These are phyloP conservation scores for Colletotrichum musicola DNA, from an alignment of 2,329 filamentous ascomycete species.

Conservation along the genomic window DNA sequence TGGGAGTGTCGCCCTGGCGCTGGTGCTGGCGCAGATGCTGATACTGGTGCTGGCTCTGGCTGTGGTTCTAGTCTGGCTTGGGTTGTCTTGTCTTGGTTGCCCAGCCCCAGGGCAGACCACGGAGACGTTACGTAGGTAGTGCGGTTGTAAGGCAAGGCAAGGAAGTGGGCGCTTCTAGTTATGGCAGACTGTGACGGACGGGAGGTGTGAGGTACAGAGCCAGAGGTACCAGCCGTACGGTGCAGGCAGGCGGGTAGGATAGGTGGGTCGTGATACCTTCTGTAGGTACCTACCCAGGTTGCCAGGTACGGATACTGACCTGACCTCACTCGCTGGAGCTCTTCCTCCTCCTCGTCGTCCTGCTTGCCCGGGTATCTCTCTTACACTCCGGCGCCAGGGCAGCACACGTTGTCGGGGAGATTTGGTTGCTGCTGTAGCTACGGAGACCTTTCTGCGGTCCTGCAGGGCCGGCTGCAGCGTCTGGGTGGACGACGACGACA, in stretches of 20 bases:
- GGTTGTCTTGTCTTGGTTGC: conserved; percentile 17
- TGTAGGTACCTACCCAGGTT: no score
- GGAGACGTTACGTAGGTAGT: conserved; percentile 39
- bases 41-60: no score
- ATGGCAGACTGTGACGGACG: neutral
- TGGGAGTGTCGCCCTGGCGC: no score
- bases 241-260: neutral
- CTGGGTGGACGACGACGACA: conserved; percentile 31
- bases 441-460: conserved; percentile 15
- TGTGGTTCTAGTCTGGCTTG: neutral
- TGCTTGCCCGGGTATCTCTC: neutral
- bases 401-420: conserved; percentile 51
- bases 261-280: no score
- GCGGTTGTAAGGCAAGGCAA: conserved; percentile 32
- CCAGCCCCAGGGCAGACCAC: conserved; percentile 15
- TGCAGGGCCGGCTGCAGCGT: conserved; percentile 26
- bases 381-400: neutral
- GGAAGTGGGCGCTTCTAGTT: conserved; percentile 22
- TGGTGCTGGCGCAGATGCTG: no score
- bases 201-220: conserved; percentile 2
- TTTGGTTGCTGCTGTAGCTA: conserved; percentile 42
- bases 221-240: neutral
- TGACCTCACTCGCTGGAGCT: neutral
- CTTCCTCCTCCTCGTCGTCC: neutral
- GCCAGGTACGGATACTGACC: neutral